Base-by-base conservation (phyloP, 441 rosid species). In the Populus tomentosa region DNA sequence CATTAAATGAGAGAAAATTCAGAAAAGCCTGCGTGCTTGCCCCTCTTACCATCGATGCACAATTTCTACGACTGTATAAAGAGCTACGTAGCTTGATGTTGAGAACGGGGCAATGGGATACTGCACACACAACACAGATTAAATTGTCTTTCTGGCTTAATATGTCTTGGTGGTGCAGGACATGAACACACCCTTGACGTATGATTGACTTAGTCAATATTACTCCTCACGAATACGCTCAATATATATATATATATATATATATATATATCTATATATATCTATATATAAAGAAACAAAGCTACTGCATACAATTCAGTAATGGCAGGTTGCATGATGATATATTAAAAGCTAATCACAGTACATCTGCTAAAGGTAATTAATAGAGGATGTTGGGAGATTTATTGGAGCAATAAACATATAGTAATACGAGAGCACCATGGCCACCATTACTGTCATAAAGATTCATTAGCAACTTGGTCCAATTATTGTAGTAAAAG, bases 401-500 rank as follows among this genome's bases (percentile, higher is more conserved):
- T 46, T 46, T 46, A 46, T 46, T 46, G 56, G 56, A 14, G 56
- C 6, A 46, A 46, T 46, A 46, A 46, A 46, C 56, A 46, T n/a
- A 24, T 64, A 64, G 26, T 64, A 23, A 64, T 64, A 26, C 14
- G 6, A 28, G 28, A 67, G 35, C 23, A 67, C 10, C 70, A 33
- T 32, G 10, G 21, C 7, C 7, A 67, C 21, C 18, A 30, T 28
- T 67, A 67, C 32, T 59, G 63, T 33, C 21, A 11, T 18, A 20
- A 40, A 23, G 10, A 21, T 50, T 26, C n/a, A 11, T 59, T 36
- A 11, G 72, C 62, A 56, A 71, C 73, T 73, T 62, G 85, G 77
- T 80, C 75, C 73, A 78, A 77, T 77, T 63, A 79, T 82, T 73
- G 80, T 40, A 20, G 77, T 33, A 1, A 72, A 30, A 81, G 76